Evolutionary conservation across 768 basidiomycete genomes (phyloP).

Genomic region (Mycena venus): DNA sequence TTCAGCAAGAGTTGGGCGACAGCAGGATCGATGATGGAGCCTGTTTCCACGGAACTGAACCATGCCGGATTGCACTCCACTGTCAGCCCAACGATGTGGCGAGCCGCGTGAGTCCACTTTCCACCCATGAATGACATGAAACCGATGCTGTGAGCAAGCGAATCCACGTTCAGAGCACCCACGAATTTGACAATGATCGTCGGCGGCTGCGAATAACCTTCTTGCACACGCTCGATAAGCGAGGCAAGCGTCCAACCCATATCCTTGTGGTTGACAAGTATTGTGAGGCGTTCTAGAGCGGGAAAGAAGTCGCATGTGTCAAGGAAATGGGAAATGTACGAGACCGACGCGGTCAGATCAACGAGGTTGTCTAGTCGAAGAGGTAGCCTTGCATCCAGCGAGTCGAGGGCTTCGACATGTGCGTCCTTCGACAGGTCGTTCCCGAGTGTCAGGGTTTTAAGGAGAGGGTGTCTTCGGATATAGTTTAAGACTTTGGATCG

Average conservation of each 20-base stretch:
- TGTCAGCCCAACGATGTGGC: background rate
- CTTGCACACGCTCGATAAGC: background rate
- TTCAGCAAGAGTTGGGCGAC: background rate
- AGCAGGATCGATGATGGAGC: background rate
- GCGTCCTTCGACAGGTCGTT: background rate
- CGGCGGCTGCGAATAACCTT: background rate
- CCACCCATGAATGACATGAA: background rate
- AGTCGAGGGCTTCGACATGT: no score
- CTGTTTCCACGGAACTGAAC: background rate
- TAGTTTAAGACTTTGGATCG: background rate
- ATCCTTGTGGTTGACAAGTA: background rate
- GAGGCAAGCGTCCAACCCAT: background rate
- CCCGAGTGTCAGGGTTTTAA: background rate
- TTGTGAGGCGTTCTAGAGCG: background rate
- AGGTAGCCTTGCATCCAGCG: no score
- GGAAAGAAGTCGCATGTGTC: background rate
- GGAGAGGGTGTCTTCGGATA: background rate
- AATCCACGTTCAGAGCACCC: background rate
- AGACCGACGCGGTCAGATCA: background rate
- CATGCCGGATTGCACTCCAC: background rate
- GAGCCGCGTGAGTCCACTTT: slow-evolving; percentile 12
- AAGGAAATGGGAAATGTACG: background rate
- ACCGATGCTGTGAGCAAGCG: background rate
- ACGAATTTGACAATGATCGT: background rate
- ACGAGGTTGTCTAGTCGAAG: background rate